These are phyloP conservation scores for Globisporangium cederbergense DNA, from an alignment of 352 stramenopile species.

Conservation along the genomic window DNA sequence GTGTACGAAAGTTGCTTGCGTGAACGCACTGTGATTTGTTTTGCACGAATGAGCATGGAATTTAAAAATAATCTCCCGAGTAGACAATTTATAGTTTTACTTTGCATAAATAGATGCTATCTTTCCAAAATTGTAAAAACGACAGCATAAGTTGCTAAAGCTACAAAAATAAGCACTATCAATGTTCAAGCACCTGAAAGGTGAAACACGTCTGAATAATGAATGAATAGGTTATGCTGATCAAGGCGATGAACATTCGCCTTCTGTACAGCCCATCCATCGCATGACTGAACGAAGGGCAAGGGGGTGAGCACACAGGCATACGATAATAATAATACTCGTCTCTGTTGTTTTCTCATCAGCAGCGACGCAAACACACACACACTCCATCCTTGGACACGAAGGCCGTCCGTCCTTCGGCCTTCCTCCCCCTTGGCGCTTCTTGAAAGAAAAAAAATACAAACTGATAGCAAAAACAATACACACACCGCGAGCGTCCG, in stretches of 20 bases:
- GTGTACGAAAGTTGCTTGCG: not conserved
- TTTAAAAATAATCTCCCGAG: not conserved
- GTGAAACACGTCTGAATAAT: not conserved
- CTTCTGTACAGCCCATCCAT: not conserved
- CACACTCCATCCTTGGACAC: not conserved
- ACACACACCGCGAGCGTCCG: not conserved
- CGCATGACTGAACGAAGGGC: not conserved
- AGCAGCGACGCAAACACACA: not conserved
- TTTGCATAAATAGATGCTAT: not conserved
- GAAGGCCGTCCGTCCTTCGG: not conserved
- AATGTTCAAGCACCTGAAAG: not conserved
- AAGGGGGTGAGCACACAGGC: not conserved
- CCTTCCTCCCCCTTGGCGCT: not conserved
- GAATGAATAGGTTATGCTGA: not conserved
- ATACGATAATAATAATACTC: not conserved
- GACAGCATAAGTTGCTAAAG: not conserved
- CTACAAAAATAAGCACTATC: not conserved
- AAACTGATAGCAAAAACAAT: slow-evolving; percentile 5
- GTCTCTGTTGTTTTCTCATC: not conserved
- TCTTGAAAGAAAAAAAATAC: not conserved
- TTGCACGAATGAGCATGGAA: not conserved
- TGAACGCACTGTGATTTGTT: not conserved
- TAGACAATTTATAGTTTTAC: not conserved
- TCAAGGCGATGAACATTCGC: not conserved
- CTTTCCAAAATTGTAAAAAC: not conserved